phyloP scores from a whole-genome alignment of 2,329 filamentous ascomycete genomes.

The Blastomyces percursus region DNA sequence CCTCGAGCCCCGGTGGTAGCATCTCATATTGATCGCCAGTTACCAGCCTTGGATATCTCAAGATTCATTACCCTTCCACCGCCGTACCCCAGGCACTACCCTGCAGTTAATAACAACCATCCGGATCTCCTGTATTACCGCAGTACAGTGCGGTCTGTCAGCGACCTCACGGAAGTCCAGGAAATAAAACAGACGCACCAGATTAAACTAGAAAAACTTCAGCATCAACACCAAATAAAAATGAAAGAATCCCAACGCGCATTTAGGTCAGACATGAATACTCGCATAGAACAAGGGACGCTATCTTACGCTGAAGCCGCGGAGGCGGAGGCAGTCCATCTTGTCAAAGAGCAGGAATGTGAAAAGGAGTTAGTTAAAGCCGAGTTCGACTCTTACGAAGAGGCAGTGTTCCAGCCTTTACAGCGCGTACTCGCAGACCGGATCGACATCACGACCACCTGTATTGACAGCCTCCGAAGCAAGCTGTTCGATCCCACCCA shows the following conservation, averaged over 20 bases:
- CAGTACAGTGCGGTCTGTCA: constrained; percentile 59
- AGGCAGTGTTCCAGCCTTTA: constrained; percentile 68
- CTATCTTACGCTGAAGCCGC: constrained; percentile 77
- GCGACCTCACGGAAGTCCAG: constrained; percentile 61
- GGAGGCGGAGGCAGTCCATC: constrained; percentile 64
- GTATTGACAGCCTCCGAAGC: constrained; percentile 65
- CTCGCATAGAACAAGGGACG: constrained; percentile 63
- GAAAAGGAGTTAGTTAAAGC: constrained; percentile 64
- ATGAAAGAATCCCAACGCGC: constrained; percentile 52
- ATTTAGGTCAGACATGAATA: constrained; percentile 64
- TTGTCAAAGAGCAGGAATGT: constrained; percentile 56
- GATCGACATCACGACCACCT: constrained; percentile 59
- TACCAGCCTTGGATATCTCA: constrained; percentile 66
- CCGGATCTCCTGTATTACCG: constrained; percentile 75
- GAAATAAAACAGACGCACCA: constrained; percentile 48
- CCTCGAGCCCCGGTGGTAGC: constrained; percentile 15
- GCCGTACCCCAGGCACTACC: constrained; percentile 86
- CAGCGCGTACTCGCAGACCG: constrained; percentile 69
- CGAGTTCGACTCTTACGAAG: constrained; percentile 77
- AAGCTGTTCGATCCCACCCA: constrained; percentile 63
- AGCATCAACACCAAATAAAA: constrained; percentile 43
- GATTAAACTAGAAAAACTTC: constrained; percentile 41
- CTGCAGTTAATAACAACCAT: constrained; percentile 91
- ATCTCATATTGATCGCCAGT: constrained; percentile 28
- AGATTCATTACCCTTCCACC: constrained; percentile 85